Conservation (phyloP, 768 basidiomycete genomes). For the Naganishia onofrii region DNA sequence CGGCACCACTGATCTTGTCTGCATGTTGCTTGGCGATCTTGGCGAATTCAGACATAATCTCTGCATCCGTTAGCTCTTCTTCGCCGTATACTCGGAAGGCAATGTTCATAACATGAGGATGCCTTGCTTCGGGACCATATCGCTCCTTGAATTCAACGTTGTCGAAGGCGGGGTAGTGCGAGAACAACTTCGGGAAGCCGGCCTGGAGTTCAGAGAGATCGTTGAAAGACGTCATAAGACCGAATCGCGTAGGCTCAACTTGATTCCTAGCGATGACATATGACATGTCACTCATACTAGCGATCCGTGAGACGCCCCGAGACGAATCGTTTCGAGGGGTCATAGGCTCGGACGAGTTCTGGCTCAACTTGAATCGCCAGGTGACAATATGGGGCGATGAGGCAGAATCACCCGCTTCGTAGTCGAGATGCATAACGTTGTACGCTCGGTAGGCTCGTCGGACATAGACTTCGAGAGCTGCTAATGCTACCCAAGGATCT, state of each 20-base stretch:
- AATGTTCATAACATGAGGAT: slow-evolving; percentile 90
- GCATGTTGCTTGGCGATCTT: slow-evolving; percentile 69
- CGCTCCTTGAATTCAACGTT: slow-evolving; percentile 68
- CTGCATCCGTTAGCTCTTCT: slow-evolving; percentile 73
- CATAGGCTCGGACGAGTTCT: slow-evolving; percentile 59
- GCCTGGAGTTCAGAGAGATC: slow-evolving; percentile 65
- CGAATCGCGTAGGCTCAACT: slow-evolving; percentile 82
- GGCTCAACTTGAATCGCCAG: slow-evolving; percentile 94
- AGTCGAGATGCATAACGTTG: slow-evolving; percentile 82
- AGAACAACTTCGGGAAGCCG: slow-evolving; percentile 73
- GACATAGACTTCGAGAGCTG: slow-evolving; percentile 92
- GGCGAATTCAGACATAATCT: slow-evolving; percentile 67
- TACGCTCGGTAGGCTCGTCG: slow-evolving; percentile 95
- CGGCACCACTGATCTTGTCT: slow-evolving; percentile 65
- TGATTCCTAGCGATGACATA: slow-evolving; percentile 82
- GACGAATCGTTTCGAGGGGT: slow-evolving; percentile 52
- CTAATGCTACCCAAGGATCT: slow-evolving; percentile 80
- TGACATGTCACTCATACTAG: slow-evolving; percentile 90
- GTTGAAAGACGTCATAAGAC: slow-evolving; percentile 87
- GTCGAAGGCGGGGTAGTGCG: slow-evolving; percentile 72
- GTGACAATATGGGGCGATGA: slow-evolving; percentile 77
- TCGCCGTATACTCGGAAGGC: slow-evolving; percentile 83
- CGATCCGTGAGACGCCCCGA: slow-evolving; percentile 71
- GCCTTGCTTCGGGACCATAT: slow-evolving; percentile 68
- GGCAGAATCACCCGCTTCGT: slow-evolving; percentile 81